A percentile compares a stretch with the other conserved stretches of the same genome.
These are phyloP conservation scores for Lipomyces sp. DNA, from an alignment of 805 yeast species.

Conservation along the genomic window DNA sequence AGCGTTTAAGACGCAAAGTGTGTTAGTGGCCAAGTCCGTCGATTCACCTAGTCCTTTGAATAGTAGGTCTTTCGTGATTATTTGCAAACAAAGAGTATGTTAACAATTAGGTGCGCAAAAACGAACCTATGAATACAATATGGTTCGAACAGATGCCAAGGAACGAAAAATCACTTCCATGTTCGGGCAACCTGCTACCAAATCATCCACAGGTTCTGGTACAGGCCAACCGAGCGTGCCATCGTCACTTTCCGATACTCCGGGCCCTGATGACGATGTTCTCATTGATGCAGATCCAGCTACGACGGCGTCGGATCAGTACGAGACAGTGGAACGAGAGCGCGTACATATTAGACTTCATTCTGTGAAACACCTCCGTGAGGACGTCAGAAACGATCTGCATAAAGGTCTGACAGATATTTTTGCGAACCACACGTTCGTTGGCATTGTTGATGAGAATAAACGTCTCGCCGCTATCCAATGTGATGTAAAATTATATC, in stretches of 20 bases:
- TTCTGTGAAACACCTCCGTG: slow-evolving; percentile 63
- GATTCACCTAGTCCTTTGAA: not conserved
- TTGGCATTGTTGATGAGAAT: slow-evolving; percentile 79
- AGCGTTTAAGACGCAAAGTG: slow-evolving; percentile 67
- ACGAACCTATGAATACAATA: slow-evolving; percentile 29
- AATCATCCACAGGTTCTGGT: not conserved
- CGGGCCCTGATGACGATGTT: not conserved
- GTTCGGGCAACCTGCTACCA: slow-evolving; percentile 23
- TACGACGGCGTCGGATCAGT: not conserved
- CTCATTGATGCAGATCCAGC: not conserved
- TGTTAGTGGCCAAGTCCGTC: slow-evolving; percentile 46
- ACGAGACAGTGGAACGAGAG: slow-evolving; percentile 24
- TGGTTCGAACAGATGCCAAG: slow-evolving; percentile 40
- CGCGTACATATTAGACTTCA: slow-evolving; percentile 54
- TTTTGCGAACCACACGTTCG: slow-evolving; percentile 70
- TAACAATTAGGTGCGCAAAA: slow-evolving; percentile 8
- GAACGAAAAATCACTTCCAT: slow-evolving; percentile 60
- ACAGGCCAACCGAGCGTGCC: not conserved
- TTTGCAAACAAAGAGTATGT: not conserved
- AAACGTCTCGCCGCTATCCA: slow-evolving; percentile 82
- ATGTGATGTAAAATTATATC: slow-evolving; percentile 72
- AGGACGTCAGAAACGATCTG: slow-evolving; percentile 41
- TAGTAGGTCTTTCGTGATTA: not conserved
- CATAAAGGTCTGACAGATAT: slow-evolving; percentile 58
- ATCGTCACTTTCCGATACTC: not conserved